Conservation (phyloP, 108 stramenopile genomes). For the Nitzschia putrida region DNA sequence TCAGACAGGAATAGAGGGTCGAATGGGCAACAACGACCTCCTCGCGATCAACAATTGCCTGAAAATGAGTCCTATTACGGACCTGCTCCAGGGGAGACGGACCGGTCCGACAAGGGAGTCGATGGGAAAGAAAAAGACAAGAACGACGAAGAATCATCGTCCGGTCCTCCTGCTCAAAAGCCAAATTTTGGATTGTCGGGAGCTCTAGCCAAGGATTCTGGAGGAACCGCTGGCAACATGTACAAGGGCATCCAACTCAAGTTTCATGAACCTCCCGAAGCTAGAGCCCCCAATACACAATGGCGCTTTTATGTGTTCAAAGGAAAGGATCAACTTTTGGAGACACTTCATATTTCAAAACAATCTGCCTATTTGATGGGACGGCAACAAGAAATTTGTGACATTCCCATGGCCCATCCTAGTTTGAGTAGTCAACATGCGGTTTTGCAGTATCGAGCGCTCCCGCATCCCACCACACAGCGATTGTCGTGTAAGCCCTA, state of each 20-base stretch:
- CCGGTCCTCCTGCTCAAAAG: conserved; percentile 50
- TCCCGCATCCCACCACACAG: conserved; percentile 30
- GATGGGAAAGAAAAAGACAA: conserved; percentile 1
- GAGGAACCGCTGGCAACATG: conserved; percentile 77
- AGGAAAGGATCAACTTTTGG: conserved; percentile 51
- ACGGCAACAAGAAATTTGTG: conserved; percentile 83
- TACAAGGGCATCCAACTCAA: conserved; percentile 92
- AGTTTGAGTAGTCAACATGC: conserved; percentile 92
- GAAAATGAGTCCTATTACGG: conserved; percentile 34
- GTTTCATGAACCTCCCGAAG: conserved; percentile 95
- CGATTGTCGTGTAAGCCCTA: conserved; percentile 84
- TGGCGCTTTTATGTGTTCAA: conserved; percentile 97
- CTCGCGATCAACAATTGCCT: conserved; percentile 16
- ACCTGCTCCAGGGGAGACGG: not conserved
- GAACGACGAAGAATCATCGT: not conserved
- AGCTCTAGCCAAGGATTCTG: conserved; percentile 87
- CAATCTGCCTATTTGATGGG: conserved; percentile 95
- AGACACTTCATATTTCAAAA: conserved; percentile 82
- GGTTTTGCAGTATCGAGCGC: conserved; percentile 93
- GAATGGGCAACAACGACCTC: conserved; percentile 6
- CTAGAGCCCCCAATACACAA: conserved; percentile 79
- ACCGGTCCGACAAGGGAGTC: not conserved
- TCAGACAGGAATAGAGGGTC: not conserved
- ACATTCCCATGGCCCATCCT: conserved; percentile 86
- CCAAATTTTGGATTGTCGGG: conserved; percentile 95